phyloP scores from a whole-genome alignment of 345 rosid genomes.

The Eucalyptus tenuipes region DNA sequence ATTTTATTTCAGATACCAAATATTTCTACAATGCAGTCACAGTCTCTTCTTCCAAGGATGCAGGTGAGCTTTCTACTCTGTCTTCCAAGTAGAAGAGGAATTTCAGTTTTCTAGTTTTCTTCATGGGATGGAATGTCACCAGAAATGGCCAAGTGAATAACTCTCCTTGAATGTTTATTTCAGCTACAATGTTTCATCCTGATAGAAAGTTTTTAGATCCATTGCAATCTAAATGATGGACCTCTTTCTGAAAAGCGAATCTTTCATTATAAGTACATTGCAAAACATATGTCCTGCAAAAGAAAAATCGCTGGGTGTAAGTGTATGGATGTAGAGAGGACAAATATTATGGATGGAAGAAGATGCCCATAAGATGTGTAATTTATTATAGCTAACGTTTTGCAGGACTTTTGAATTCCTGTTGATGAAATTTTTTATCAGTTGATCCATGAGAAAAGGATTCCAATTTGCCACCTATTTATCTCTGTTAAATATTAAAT shows the following conservation, averaged over 20 bases:
- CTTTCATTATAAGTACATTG: not conserved
- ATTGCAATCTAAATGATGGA: not conserved
- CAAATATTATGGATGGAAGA: not conserved
- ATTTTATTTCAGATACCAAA: slow-evolving; percentile 56
- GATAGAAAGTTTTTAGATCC: not conserved
- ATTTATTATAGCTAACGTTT: not conserved
- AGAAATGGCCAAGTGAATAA: not conserved
- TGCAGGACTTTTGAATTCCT: not conserved
- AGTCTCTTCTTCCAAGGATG: slow-evolving; percentile 51
- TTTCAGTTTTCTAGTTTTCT: not conserved
- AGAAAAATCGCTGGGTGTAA: not conserved
- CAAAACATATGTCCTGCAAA: not conserved
- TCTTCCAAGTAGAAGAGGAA: not conserved
- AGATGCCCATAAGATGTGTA: not conserved
- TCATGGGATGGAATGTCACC: not conserved
- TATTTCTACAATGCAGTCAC: slow-evolving; percentile 69
- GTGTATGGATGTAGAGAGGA: not conserved
- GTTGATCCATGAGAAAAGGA: not conserved
- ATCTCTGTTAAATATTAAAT: not conserved
- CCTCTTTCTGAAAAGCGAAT: not conserved
- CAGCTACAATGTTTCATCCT: not conserved
- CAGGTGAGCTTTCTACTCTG: slow-evolving; percentile 35
- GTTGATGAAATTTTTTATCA: not conserved
- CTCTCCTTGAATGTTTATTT: not conserved
- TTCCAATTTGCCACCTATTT: not conserved